Evolutionary conservation across 2,329 filamentous ascomycete genomes (phyloP), one percentile per base, ranked within the genome.

Genomic region (Elsinoe perseae): DNA sequence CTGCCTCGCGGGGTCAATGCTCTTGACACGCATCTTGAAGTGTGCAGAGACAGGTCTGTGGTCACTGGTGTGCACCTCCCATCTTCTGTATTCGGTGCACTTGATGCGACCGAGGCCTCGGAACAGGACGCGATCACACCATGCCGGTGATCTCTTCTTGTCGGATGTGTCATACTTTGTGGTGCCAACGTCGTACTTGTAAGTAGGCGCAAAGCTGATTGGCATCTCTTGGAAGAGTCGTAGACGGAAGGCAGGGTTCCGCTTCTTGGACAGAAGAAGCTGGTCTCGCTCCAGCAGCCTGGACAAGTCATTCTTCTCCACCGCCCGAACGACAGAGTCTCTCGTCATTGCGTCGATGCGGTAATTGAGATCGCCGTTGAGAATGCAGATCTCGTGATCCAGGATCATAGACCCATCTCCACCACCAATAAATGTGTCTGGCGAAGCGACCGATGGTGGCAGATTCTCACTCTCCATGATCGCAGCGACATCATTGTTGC

Each of bases 331-430:
- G 2, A 98, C 92, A 0, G 88, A 90, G 65, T 97, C 89, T 50
- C 93, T 87, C 16, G 89, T 89, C 82, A 97, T 96, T 21, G 91
- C 90, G 69, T 98, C 93, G 65, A 98, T 97, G 60, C 93, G 90
- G 70, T 98, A 98, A 72, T 98, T 98, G 50, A 98, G 79, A 69
- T 98, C 93, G 25, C 93, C 93, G 65, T 97, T 97, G 40, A 97
- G 74, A 48, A 98, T 83, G 69, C 92, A 96, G n/a, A 98, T 86
- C 72, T 98, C 93, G 67, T 98, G 93, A 66, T 98, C 93, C 57
- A 97, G 78, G 58, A 98, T 88, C 85, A 96, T 90, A 38, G 84
- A 85, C 5, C 93, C 93, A 68, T 98, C 93, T 43, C 93, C 93
- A n/a, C 93, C 93, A 23, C 89, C 88, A 5, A 90, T 81, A 66